These are phyloP conservation scores for Trichoderma gamsii DNA, from an alignment of 495 filamentous ascomycete genomes.

Conservation along the genomic window DNA sequence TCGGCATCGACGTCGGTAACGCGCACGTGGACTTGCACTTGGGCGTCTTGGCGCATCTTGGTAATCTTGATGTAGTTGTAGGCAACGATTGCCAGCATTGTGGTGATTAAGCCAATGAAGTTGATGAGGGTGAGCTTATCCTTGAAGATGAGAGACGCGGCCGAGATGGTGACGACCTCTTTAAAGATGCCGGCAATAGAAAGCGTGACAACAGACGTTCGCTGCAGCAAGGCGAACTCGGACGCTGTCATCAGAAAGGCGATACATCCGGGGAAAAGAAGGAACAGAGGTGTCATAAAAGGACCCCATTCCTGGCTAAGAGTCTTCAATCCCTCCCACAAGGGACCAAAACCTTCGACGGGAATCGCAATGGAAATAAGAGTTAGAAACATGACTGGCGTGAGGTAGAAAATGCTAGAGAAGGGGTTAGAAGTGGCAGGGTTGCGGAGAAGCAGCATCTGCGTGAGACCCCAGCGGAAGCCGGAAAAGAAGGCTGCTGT, in stretches of 20 bases:
- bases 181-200: slow-evolving; percentile 99
- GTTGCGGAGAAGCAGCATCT: slow-evolving; percentile 90
- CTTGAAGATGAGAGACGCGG: slow-evolving; percentile 81
- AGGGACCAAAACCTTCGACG: slow-evolving; percentile 68
- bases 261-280: slow-evolving; percentile 85
- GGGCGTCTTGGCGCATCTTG: slow-evolving; percentile 75
- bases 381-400: slow-evolving; percentile 89
- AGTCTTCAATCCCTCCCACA: slow-evolving; percentile 54
- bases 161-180: slow-evolving; percentile 92
- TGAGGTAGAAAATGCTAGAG: slow-evolving; percentile 92
- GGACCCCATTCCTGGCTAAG: slow-evolving; percentile 63
- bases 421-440: slow-evolving; percentile 96
- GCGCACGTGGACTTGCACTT: slow-evolving; percentile 35
- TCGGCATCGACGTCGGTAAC: slow-evolving; percentile 18
- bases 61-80: slow-evolving; percentile 95
- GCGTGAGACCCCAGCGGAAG: slow-evolving; percentile 94
- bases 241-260: slow-evolving; percentile 96
- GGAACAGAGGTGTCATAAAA: slow-evolving; percentile 48
- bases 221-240: slow-evolving; percentile 92
- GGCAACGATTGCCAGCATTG: slow-evolving; percentile 73
- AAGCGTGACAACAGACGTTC: slow-evolving; percentile 91
- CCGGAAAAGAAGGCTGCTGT: slow-evolving; percentile 90
- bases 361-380: slow-evolving; percentile 75
- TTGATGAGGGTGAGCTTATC: slow-evolving; percentile 89
- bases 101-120: slow-evolving; percentile 77